phyloP scores from a whole-genome alignment of 192 early-diverging fungal species.

The Rhizoclosmatium globosum region DNA sequence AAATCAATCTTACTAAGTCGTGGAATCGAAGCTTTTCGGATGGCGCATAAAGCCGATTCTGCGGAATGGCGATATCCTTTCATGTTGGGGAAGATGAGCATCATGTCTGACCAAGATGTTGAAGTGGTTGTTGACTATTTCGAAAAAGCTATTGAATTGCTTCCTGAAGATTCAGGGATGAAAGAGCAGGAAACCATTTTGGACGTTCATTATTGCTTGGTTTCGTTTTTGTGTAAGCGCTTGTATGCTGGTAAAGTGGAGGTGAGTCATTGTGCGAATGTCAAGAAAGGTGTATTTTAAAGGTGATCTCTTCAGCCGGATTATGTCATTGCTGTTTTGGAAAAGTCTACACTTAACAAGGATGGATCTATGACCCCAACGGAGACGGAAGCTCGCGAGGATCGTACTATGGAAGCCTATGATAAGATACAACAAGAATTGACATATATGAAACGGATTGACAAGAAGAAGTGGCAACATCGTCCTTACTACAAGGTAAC shows the following conservation, averaged over 20 bases:
- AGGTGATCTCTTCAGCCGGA: not conserved
- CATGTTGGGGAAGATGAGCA: constrained; percentile 44
- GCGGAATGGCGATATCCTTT: constrained; percentile 45
- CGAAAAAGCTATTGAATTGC: constrained; percentile 30
- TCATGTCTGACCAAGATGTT: constrained; percentile 23
- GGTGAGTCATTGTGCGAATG: constrained; percentile 38
- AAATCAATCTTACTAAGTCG: not conserved
- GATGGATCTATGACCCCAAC: constrained; percentile 5
- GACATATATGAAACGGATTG: constrained; percentile 59
- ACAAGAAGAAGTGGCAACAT: constrained; percentile 79
- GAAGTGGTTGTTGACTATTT: constrained; percentile 13
- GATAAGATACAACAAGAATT: constrained; percentile 57
- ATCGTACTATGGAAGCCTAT: constrained; percentile 48
- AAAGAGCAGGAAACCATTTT: constrained; percentile 68
- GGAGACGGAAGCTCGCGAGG: constrained; percentile 11
- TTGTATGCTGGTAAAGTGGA: constrained; percentile 56
- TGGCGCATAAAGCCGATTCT: constrained; percentile 22
- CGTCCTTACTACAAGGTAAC: constrained; percentile 70
- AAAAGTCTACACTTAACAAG: constrained; percentile 15
- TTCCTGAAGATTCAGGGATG: constrained; percentile 46
- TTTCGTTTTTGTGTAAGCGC: constrained; percentile 65
- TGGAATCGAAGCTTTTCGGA: constrained; percentile 38
- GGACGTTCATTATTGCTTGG: constrained; percentile 67
- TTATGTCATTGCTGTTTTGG: not conserved
- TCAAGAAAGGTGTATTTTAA: not conserved